Conservation (phyloP, 352 stramenopile species). For the Blastocystis sp. region DNA sequence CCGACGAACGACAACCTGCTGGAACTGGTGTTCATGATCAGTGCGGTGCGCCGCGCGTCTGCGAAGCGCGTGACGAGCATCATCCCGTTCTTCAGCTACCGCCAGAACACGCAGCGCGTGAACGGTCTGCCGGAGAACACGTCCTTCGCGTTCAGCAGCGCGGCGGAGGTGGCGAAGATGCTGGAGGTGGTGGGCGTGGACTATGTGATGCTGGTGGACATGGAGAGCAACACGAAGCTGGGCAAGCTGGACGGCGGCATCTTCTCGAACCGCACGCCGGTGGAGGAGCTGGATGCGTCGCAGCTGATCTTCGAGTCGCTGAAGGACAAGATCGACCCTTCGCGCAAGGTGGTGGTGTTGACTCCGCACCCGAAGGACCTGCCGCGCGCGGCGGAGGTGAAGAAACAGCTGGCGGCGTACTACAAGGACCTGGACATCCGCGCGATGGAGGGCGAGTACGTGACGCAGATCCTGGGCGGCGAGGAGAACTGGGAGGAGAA, state of each 20-base stretch:
- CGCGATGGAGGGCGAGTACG: conserved; percentile 68
- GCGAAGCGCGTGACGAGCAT: conserved; percentile 88
- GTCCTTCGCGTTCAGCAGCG: conserved; percentile 87
- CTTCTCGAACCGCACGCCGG: conserved; percentile 28
- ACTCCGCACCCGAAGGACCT: conserved; percentile 70
- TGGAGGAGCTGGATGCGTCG: conserved; percentile 57
- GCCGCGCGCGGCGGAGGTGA: conserved; percentile 73
- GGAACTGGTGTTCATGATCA: conserved; percentile 88
- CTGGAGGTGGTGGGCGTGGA: conserved; percentile 86
- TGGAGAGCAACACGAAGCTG: conserved; percentile 68
- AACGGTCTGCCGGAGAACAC: conserved; percentile 24
- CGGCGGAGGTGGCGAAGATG: conserved; percentile 83
- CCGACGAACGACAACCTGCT: conserved; percentile 90
- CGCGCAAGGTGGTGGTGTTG: conserved; percentile 66
- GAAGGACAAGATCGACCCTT: conserved; percentile 54
- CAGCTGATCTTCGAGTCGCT: conserved; percentile 51
- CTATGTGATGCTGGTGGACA: conserved; percentile 81
- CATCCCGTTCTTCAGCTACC: conserved; percentile 80
- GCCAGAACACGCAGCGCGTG: conserved; percentile 66
- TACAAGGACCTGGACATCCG: conserved; percentile 57
- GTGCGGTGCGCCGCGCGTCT: conserved; percentile 84
- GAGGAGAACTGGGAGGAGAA: conserved; percentile 86
- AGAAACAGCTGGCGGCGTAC: conserved; percentile 89
- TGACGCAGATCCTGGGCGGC: conserved; percentile 69
- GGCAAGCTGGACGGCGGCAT: conserved; percentile 58